phyloP scores from a whole-genome alignment of 2,329 filamentous ascomycete genomes.

The Microdochium bolleyi region DNA sequence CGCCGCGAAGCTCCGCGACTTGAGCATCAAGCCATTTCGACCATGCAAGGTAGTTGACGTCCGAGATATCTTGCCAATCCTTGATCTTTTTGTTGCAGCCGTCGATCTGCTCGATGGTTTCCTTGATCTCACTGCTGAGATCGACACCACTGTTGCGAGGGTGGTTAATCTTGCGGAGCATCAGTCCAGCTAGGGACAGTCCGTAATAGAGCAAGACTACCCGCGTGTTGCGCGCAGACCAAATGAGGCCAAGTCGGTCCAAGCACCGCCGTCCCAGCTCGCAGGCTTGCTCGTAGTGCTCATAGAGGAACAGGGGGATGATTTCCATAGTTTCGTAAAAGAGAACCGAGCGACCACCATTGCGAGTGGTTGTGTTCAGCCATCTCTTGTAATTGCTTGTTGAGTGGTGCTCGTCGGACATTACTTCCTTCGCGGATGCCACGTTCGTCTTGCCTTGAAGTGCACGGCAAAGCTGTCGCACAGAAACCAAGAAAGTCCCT shows the following conservation, averaged over 20 bases:
- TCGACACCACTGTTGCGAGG: slow-evolving; percentile 33
- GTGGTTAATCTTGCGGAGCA: slow-evolving; percentile 41
- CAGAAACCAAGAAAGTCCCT: slow-evolving; percentile 58
- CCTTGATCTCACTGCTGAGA: slow-evolving; percentile 31
- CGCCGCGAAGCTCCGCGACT: slow-evolving; percentile 51
- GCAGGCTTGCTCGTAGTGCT: slow-evolving; percentile 51
- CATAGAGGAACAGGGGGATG: slow-evolving; percentile 54
- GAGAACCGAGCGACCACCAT: slow-evolving; percentile 55
- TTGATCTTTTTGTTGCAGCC: slow-evolving; percentile 53
- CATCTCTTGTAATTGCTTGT: slow-evolving; percentile 51
- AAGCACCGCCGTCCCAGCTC: slow-evolving; percentile 45
- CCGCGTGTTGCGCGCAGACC: slow-evolving; percentile 52
- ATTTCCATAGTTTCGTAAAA: slow-evolving; percentile 63
- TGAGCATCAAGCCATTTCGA: slow-evolving; percentile 61
- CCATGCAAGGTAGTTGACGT: slow-evolving; percentile 67
- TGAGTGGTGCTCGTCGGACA: slow-evolving; percentile 62
- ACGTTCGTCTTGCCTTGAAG: slow-evolving; percentile 65
- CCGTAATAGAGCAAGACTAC: slow-evolving; percentile 53
- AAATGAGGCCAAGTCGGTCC: slow-evolving; percentile 39
- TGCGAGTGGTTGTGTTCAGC: slow-evolving; percentile 41
- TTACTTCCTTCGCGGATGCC: slow-evolving; percentile 42
- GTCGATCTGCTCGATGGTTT: slow-evolving; percentile 44
- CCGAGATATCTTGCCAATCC: slow-evolving; percentile 54
- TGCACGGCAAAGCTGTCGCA: slow-evolving; percentile 59
- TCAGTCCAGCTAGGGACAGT: slow-evolving; percentile 43